These are phyloP conservation scores for Castanea mollissima DNA, from an alignment of 306 rosid genomes.

Conservation along the genomic window DNA sequence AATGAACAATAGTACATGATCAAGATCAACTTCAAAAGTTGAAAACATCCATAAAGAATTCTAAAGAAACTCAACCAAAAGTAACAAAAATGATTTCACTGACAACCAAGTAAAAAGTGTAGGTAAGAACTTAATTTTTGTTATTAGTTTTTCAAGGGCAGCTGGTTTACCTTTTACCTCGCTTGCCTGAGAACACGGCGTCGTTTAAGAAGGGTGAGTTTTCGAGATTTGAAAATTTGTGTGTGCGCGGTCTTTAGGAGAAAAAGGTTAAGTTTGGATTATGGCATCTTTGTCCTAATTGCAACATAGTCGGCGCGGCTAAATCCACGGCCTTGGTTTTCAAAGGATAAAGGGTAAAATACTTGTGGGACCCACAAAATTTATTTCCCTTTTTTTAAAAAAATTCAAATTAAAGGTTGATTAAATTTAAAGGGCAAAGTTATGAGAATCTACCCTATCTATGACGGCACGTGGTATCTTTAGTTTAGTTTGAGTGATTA, in stretches of 20 bases:
- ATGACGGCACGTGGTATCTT: too few relatives aligned
- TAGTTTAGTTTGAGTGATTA: too few relatives aligned
- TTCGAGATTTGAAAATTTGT: neutral
- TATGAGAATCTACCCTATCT: neutral
- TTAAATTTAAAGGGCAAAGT: conserved; percentile 6
- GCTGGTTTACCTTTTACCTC: too few relatives aligned
- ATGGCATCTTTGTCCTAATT: neutral
- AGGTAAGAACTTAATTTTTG: too few relatives aligned
- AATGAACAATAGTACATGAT: too few relatives aligned
- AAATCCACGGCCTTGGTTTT: neutral
- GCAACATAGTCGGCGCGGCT: conserved; percentile 10
- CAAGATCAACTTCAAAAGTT: too few relatives aligned
- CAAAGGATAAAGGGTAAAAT: neutral
- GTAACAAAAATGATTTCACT: too few relatives aligned
- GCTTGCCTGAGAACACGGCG: neutral
- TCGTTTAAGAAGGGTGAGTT: neutral
- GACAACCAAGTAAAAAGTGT: too few relatives aligned
- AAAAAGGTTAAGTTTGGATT: conserved; percentile 26
- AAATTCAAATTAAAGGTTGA: conserved; percentile 15
- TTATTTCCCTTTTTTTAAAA: neutral
- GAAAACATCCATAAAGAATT: too few relatives aligned
- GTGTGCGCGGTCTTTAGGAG: conserved; percentile 4
- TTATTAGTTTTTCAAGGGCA: too few relatives aligned
- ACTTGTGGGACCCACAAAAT: neutral
- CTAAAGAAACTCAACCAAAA: too few relatives aligned